Evolutionary conservation across 306 rosid species (phyloP).

Genomic region (Quercus ilex): DNA sequence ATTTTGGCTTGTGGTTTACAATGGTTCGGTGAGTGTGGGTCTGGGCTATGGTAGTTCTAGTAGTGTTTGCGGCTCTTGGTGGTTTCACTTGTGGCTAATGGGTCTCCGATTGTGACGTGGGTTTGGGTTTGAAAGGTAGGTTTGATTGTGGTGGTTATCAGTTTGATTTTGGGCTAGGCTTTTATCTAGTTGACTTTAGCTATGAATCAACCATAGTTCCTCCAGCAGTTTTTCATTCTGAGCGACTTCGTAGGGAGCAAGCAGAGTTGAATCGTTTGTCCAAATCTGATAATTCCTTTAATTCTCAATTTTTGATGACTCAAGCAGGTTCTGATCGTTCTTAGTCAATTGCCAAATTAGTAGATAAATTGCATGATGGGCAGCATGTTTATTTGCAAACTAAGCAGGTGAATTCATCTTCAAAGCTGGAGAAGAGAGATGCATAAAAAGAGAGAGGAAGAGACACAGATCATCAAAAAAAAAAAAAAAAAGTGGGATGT

Average conservation of each 20-base stretch:
- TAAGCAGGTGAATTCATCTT: constrained; percentile 22
- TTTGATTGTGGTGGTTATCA: too few relatives aligned
- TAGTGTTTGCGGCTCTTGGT: too few relatives aligned
- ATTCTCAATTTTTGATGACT: constrained; percentile 41
- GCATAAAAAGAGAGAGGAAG: too few relatives aligned
- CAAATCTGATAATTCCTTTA: constrained; percentile 51
- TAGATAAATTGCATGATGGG: constrained; percentile 36
- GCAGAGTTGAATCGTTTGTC: constrained; percentile 48
- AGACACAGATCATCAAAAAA: too few relatives aligned
- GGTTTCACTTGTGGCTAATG: too few relatives aligned
- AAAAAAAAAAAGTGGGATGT: too few relatives aligned
- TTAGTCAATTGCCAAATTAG: constrained; percentile 24
- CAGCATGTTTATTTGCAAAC: constrained; percentile 16
- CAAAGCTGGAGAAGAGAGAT: constrained; percentile 11
- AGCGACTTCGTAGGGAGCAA: constrained; percentile 56
- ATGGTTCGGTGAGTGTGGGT: too few relatives aligned
- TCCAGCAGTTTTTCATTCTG: constrained; percentile 43
- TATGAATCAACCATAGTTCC: constrained; percentile 44
- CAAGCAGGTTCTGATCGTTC: constrained; percentile 38
- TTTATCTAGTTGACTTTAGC: constrained; percentile 32
- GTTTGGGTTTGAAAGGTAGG: too few relatives aligned
- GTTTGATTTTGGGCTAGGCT: too few relatives aligned
- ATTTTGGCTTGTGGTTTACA: too few relatives aligned
- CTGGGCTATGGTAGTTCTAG: accelerated
- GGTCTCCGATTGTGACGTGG: too few relatives aligned